Evolutionary conservation across 1,284 basidiomycete species (phyloP).

Genomic region (Thecaphora frezii): DNA sequence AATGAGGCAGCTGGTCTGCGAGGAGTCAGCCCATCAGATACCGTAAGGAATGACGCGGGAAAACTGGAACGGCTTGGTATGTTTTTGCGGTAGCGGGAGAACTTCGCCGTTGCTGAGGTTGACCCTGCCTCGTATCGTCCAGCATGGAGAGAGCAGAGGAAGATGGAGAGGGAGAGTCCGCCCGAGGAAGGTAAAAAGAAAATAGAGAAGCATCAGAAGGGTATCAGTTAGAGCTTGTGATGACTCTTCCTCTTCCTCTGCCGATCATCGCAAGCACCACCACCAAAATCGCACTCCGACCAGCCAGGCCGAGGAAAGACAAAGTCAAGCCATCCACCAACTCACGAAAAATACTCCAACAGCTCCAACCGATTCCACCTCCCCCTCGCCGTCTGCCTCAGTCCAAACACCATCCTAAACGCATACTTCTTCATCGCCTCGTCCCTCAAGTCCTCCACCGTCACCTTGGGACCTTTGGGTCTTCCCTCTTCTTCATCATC

Average conservation of each 20-base stretch:
- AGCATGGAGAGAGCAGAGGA: background rate
- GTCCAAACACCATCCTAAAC: conserved; percentile 79
- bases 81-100: conserved; percentile 72
- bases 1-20: no score
- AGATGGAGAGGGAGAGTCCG: background rate
- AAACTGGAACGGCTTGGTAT: conserved; percentile 88
- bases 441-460: conserved; percentile 50
- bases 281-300: no score
- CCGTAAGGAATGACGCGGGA: conserved; percentile 66
- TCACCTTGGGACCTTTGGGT: conserved; percentile 39
- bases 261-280: no score
- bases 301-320: no score
- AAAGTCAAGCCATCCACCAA: no score
- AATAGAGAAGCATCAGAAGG: no score
- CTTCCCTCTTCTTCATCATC: conserved; percentile 34
- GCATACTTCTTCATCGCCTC: conserved; percentile 67
- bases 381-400: conserved; percentile 70
- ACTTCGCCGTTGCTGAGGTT: conserved; percentile 75
- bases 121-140: conserved; percentile 6
- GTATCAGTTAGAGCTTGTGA: no score
- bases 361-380: conserved; percentile 85
- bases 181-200: no score
- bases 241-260: no score
- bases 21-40: conserved; percentile 11
- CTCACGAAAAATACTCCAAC: conserved; percentile 64